Base-by-base conservation (phyloP, 345 rosid genomes). In the Trapa bicornis region DNA sequence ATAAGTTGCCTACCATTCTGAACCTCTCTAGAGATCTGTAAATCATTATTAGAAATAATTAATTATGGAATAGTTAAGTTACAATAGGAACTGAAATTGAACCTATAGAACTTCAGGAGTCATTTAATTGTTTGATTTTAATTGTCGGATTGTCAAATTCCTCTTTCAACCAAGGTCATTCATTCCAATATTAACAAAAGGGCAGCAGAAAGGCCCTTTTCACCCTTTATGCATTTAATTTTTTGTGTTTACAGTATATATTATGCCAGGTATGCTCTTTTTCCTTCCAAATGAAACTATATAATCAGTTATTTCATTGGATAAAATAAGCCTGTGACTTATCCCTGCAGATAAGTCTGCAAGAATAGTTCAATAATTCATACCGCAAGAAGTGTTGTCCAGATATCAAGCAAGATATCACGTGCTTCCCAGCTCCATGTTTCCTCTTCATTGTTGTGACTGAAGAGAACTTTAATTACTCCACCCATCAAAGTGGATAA, bases 351-450 rank as follows among this genome's bases (percentile, higher is more conserved):
- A n/a, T 58, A 58, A 29, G 2, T 58, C 32, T 8, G 38, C 36
- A 57, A 5, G 3, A 13, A 33, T 32, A 13, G 16, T 58, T 11
- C 37, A 29, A 32, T 32, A 78, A 13, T 14, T 78, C 56, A 65
- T 87, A 94, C 99, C 89, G 72, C 68, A 47, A 94, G 99, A 62
- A 94, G 76, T 22, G 87, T 76, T 67, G 89, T 87, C 99, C 99
- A 94, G 60, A 92, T 85, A 78, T 94, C 99, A 76, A 94, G 80
- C 73, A 94, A 81, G 79, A 94, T 91, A 80, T 94, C 99, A 32
- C 97, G 96, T 36, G 96, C 95, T 76, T 86, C 97, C 89, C 95
- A 89, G 79, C 96, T 94, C 99, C 97, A 94, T 48, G 87, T 80
- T 79, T 86, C 98, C 61, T 94, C 84, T 47, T 87, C 95, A 41